Conservation (phyloP, 2,329 filamentous ascomycete species). For the Leptographium galeiforme region DNA sequence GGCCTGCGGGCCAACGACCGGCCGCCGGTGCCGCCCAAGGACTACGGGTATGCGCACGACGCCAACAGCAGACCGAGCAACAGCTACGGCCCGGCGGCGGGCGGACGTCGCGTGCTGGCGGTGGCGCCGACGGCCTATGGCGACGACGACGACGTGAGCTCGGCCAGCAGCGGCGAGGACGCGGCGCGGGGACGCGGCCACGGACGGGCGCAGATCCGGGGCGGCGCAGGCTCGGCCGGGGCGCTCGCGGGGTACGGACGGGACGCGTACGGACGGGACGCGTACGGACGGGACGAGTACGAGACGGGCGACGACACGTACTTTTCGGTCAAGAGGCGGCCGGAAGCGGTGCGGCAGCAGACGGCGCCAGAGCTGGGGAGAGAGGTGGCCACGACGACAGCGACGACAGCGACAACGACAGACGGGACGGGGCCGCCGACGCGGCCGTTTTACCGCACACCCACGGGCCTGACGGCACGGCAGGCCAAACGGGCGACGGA, state of each 20-base stretch:
- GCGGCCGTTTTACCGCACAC: conserved; percentile 49
- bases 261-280: conserved; percentile 39
- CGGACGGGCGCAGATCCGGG: conserved; percentile 6
- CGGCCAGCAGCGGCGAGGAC: conserved; percentile 11
- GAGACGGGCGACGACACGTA: conserved; percentile 42
- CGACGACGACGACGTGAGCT: conserved; percentile 17
- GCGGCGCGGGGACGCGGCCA: conserved; percentile 3
- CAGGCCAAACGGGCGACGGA: conserved; percentile 40
- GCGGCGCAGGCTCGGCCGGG: conserved; percentile 9
- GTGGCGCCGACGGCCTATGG: conserved; percentile 1
- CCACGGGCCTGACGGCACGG: conserved; percentile 54
- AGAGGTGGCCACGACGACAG: no score
- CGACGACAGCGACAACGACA: neutral
- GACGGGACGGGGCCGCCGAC: neutral
- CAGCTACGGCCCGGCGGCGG: neutral
- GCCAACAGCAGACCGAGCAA: neutral
- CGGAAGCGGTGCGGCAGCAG: conserved; percentile 5
- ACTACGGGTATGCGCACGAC: neutral
- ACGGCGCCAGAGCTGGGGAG: neutral
- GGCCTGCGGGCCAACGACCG: neutral
- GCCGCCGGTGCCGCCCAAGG: conserved; percentile 1
- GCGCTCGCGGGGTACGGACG: conserved; percentile 21
- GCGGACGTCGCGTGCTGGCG: no score
- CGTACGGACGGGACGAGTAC: conserved; percentile 30
- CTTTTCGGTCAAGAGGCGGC: conserved; percentile 32